These are phyloP conservation scores for Aspergillus eucalypticola DNA, from an alignment of 2,329 filamentous ascomycete species.

Conservation along the genomic window DNA sequence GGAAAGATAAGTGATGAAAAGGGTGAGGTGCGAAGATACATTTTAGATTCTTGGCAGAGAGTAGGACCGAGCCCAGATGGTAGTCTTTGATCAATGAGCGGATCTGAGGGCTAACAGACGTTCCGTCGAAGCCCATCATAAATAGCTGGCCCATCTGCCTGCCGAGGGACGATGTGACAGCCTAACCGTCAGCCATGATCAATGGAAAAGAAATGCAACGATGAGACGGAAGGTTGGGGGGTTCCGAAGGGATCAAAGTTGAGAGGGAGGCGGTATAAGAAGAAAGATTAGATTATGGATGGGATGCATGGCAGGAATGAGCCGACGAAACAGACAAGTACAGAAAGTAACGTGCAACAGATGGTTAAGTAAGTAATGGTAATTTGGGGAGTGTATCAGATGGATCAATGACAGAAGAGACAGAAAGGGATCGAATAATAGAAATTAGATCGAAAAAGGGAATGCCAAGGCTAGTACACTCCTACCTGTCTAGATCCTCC, in stretches of 20 bases:
- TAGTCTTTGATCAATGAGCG: slow-evolving; percentile 63
- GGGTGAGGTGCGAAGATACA: slow-evolving; percentile 46
- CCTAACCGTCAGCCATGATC: slow-evolving; percentile 38
- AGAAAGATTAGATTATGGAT: neutral
- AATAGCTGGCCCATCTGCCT: slow-evolving; percentile 60
- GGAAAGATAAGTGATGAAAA: neutral
- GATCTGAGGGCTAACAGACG: slow-evolving; percentile 63
- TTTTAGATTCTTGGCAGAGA: slow-evolving; percentile 67
- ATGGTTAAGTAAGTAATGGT: neutral
- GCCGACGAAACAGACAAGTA: neutral
- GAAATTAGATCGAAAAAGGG: too few relatives aligned
- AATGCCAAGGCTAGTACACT: slow-evolving; percentile 20
- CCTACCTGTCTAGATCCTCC: slow-evolving; percentile 45
- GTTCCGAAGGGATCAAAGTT: neutral
- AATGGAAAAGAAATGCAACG: slow-evolving; percentile 1
- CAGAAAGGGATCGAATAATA: neutral
- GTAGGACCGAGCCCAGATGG: slow-evolving; percentile 80
- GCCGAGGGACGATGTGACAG: slow-evolving; percentile 72
- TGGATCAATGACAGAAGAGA: neutral
- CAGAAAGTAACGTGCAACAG: neutral
- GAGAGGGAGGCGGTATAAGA: neutral
- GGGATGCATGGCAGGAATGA: neutral
- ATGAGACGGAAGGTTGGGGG: neutral
- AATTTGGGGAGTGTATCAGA: too few relatives aligned
- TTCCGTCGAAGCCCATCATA: slow-evolving; percentile 69